Evolutionary conservation across 805 yeast genomes (phyloP), one percentile per base, ranked within the genome.

Genomic region (Candida fluviatilis): DNA sequence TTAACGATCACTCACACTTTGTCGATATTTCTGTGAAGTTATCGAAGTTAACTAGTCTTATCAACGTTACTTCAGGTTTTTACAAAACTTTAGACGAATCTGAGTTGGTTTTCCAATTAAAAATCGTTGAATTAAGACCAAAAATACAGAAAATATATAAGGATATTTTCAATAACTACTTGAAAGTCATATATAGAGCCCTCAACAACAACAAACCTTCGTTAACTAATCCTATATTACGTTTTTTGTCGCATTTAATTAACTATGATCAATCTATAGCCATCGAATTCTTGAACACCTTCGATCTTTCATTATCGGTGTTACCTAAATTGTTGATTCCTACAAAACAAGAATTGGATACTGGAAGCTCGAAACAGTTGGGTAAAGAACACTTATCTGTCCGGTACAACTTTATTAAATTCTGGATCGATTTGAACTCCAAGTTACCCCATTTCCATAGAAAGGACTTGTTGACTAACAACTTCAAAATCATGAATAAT

Each of bases 141-240:
- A 32, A 34, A n/a, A 39, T 62, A 24, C 37, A 46, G 2, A 61
- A 61, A 6, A 53, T 81, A 17, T 71, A 82, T 39, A 70, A 69
- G 36, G 72, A 73, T 11, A 60, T 89, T 3, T 55, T 88, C 7
- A 62, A 69, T 1, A 71, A 69, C 34, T 77, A 84, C 52, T 55
- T 73, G 31, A 84, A 82, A 48, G 72, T 79, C 5, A 62, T 89
- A 2, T 85, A 84, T 58, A 68, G 95, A 48, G 80, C 84, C 13
- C 62, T 89, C 28, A 75, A 73, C 42, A 72, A 76, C 38, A 58
- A 70, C 43, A 75, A 80, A 45, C 77, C 84, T 0, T 66, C 76
- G 53, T 73, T 55, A 1, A 78, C 90, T 0, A 78, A 75, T 38
- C 84, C 93, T 1, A 70, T 74, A 3, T 55, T 88, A n/a, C 58